Percentiles rank a stretch among this genome's conserved stretches.
Evolutionary conservation across 192 early-diverging fungal species (phyloP).

Genomic region (Entomortierella beljakovae): DNA sequence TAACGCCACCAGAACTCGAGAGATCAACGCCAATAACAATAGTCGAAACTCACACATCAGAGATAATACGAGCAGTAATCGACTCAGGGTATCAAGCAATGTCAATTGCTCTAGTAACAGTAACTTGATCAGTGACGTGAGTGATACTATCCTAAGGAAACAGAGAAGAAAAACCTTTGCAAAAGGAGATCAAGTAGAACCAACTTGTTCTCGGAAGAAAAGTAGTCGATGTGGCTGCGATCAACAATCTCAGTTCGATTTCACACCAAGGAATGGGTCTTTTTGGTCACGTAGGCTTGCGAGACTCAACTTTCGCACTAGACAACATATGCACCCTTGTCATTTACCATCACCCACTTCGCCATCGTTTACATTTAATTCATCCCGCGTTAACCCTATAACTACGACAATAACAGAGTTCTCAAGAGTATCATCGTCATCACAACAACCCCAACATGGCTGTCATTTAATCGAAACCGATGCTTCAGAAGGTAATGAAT

Average conservation of each 20-base stretch:
- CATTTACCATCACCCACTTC: neutral
- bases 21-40: neutral
- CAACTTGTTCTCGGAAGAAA: neutral
- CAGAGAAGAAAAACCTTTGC: conserved; percentile 20
- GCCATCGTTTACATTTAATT: neutral
- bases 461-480: neutral
- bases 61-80: neutral
- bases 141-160: conserved; percentile 19
- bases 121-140: neutral
- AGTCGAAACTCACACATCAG: neutral
- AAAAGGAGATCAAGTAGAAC: neutral
- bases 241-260: neutral
- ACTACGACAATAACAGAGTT: no score
- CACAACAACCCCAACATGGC: neutral
- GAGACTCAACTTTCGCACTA: neutral
- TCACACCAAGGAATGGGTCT: neutral
- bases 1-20: neutral
- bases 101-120: conserved; percentile 1
- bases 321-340: neutral
- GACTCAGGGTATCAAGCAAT: neutral
- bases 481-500: conserved; percentile 4
- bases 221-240: neutral
- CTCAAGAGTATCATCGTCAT: neutral
- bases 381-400: neutral
- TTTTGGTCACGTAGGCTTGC: conserved; percentile 19